Evolutionary conservation across 768 basidiomycete genomes (phyloP), one percentile per base, ranked within the genome.

Genomic region (Termitomyces sp.): DNA sequence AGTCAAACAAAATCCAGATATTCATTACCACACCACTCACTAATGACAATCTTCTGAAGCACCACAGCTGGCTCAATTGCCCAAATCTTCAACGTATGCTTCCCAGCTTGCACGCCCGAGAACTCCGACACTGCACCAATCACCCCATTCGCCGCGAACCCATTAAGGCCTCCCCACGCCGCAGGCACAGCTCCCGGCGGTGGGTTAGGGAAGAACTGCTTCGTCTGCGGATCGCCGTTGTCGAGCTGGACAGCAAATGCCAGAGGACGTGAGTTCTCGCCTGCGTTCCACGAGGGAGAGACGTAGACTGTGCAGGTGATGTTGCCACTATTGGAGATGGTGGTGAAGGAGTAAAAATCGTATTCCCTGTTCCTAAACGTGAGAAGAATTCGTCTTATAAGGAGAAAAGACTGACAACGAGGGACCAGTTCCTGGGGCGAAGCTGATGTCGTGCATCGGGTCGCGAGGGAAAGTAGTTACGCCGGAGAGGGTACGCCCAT

Each of bases 261-360:
- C 12, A 86, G 71, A 20, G 84, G 86, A 1, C 81, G 76, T 58
- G 81, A 74, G 34, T 71, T 69, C 3, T 80, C 83, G 43, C 80
- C 74, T 5, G 79, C 75, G 66, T 87, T 88, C 54, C 83, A 70
- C 0, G 84, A 81, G 0, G 86, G 83, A 0, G 84, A 78, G 42
- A 85, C 76, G 54, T 74, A 73, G 10, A 81, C 74, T 4, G 77
- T 82, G 34, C 83, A 76, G 10, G 77, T 81, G 29, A 83, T 66
- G 60, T 83, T 86, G 15, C 79, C 78, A 48, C 65, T 68, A 34
- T 70, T 67, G 49, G 67, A 60, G 20, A 78, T 67, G 29, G 79
- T 80, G 72, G 83, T 80, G 78, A 87, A 86, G 60, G 74, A 83
- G 72, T 74, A 83, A 70, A 89, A 86, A 70, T 86, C 85, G 70